phyloP scores from a whole-genome alignment of 257 asterid species.

The Ligustrum vulgare region DNA sequence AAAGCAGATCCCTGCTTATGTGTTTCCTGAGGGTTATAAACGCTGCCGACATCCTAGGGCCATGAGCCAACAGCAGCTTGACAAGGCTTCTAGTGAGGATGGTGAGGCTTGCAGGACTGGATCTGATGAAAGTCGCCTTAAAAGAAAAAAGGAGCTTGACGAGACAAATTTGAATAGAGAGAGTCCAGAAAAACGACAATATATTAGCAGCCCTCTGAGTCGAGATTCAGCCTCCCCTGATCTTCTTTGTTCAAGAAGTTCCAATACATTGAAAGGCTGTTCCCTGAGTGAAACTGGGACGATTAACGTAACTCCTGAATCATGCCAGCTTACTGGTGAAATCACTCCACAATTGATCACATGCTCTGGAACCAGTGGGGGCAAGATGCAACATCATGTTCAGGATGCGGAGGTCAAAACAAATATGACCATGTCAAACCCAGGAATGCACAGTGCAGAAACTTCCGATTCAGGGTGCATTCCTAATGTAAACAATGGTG shows the following conservation, averaged over 20 bases:
- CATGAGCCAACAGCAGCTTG: conserved; percentile 41
- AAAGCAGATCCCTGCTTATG: conserved; percentile 84
- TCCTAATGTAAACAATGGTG: conserved; percentile 21
- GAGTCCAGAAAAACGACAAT: conserved; percentile 55
- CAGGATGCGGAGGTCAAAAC: conserved; percentile 17
- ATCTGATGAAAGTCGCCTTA: conserved; percentile 46
- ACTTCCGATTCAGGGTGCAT: conserved; percentile 35
- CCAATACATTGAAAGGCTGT: conserved; percentile 32
- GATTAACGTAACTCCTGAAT: conserved; percentile 24
- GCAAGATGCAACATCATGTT: conserved; percentile 21
- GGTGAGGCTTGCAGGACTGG: conserved; percentile 43
- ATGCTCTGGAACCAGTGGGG: conserved; percentile 12
- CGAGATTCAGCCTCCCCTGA: conserved; percentile 64
- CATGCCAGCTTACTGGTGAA: conserved; percentile 16
- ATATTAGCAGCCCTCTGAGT: conserved; percentile 63
- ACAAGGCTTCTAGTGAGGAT: conserved; percentile 38
- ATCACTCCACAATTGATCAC: conserved; percentile 14
- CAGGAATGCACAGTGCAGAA: conserved; percentile 22
- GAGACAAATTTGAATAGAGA: conserved; percentile 36
- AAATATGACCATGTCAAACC: conserved; percentile 22
- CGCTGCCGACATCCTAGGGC: conserved; percentile 56
- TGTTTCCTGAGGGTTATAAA: conserved; percentile 76
- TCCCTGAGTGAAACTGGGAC: conserved; percentile 27
- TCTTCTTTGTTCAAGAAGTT: conserved; percentile 37
- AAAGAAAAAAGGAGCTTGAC: conserved; percentile 57